A percentile compares a stretch with the other conserved stretches of the same genome.
Evolutionary conservation across 148 eudicot genomes (phyloP).

Genomic region (Silene conica): DNA sequence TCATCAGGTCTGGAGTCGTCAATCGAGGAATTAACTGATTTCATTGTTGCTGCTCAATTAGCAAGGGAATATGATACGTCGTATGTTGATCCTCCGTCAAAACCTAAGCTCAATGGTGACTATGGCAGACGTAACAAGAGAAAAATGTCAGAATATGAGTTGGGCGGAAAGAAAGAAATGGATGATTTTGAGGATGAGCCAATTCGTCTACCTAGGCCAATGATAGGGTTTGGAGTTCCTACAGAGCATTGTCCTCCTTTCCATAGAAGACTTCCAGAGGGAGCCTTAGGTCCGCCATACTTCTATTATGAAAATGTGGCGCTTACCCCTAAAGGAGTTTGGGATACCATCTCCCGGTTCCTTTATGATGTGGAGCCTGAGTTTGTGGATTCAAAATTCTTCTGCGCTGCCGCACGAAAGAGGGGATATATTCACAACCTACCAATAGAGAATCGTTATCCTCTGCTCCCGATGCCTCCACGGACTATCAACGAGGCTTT

Average conservation of each 20-base stretch:
- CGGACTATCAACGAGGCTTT: constrained; percentile 64
- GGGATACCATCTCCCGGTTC: constrained; percentile 77
- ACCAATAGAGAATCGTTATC: constrained; percentile 55
- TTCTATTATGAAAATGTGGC: constrained; percentile 94
- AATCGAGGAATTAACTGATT: constrained; percentile 55
- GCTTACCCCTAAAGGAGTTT: constrained; percentile 78
- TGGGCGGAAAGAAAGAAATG: constrained; percentile 34
- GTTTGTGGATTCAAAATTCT: constrained; percentile 79
- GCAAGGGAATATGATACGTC: constrained; percentile 50
- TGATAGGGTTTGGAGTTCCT: constrained; percentile 89
- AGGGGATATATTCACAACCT: constrained; percentile 85
- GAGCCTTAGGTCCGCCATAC: constrained; percentile 69
- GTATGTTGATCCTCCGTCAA: constrained; percentile 37
- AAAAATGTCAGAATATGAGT: too few species aligned
- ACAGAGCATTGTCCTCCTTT: constrained; percentile 20
- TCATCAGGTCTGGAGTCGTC: constrained; percentile 68
- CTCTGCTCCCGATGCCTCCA: constrained; percentile 71
- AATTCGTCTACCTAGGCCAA: constrained; percentile 75
- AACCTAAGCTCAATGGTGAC: constrained; percentile 22
- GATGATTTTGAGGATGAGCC: constrained; percentile 36
- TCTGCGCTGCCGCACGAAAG: constrained; percentile 80
- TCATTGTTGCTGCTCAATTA: constrained; percentile 71
- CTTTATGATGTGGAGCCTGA: constrained; percentile 75
- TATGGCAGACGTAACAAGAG: too few species aligned
- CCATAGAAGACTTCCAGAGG: constrained; percentile 50